A percentile compares a stretch with the other conserved stretches of the same genome.
Evolutionary conservation across 2,329 filamentous ascomycete genomes (phyloP).

Genomic region (Ascochyta pisi): DNA sequence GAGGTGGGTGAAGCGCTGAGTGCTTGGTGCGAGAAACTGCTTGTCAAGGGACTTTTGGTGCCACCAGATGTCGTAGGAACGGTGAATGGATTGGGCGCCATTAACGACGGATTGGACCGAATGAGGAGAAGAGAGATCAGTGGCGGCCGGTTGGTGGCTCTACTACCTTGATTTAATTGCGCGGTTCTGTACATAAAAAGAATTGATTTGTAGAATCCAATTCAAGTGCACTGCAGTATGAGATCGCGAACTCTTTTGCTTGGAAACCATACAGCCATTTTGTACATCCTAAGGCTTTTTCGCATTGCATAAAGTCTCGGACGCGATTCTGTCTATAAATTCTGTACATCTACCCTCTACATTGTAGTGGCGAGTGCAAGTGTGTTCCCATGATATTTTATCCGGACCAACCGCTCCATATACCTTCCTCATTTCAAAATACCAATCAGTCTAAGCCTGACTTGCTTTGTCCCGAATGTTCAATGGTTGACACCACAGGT

Average conservation of each 20-base stretch:
- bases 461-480: not conserved
- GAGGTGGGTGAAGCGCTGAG: slow-evolving; percentile 68
- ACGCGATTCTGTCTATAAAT: no score
- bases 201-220: not conserved
- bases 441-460: not conserved
- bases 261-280: not conserved
- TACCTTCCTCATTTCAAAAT: not conserved
- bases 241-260: not conserved
- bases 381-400: not conserved
- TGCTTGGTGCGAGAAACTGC: slow-evolving; percentile 71
- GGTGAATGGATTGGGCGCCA: slow-evolving; percentile 67
- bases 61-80: slow-evolving; percentile 71
- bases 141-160: slow-evolving; percentile 69
- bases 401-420: not conserved
- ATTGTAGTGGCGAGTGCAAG: not conserved
- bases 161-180: slow-evolving; percentile 10
- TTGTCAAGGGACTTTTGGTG: slow-evolving; percentile 60
- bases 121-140: slow-evolving; percentile 71
- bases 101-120: slow-evolving; percentile 72
- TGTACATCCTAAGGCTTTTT: no score
- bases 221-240: not conserved
- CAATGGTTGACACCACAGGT: not conserved
- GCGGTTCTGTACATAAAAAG: not conserved
- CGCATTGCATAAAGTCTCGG: no score
- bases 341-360: no score